These are phyloP conservation scores for Cinnamomum micranthum DNA, from an alignment of 164 flowering plant species.

Conservation along the genomic window DNA sequence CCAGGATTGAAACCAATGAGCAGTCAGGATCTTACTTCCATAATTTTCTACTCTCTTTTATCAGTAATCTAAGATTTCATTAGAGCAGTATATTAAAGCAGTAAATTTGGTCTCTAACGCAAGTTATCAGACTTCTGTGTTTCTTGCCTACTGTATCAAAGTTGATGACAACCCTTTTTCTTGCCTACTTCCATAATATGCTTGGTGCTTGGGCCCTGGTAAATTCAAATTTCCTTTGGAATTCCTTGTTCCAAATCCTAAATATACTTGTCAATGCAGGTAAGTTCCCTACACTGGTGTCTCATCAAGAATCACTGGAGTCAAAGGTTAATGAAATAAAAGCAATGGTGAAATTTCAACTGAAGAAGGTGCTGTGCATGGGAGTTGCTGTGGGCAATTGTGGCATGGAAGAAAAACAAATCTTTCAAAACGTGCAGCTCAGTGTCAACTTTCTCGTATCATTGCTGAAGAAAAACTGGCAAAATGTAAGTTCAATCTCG, in stretches of 20 bases:
- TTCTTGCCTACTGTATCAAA: too few species aligned
- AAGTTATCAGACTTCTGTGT: too few species aligned
- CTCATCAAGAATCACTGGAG: constrained; percentile 75
- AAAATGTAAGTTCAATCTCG: constrained; percentile 47
- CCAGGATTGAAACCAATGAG: too few species aligned
- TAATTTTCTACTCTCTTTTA: too few species aligned
- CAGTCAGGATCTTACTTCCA: too few species aligned
- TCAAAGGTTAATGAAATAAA: constrained; percentile 66
- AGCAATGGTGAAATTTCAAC: constrained; percentile 69
- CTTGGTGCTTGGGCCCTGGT: too few species aligned
- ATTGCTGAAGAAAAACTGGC: constrained; percentile 76
- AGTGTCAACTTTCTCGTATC: constrained; percentile 73
- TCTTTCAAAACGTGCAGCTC: constrained; percentile 71
- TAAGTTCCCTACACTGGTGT: constrained; percentile 69
- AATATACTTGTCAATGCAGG: constrained; percentile 30
- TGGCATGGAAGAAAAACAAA: constrained; percentile 74
- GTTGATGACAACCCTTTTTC: too few species aligned
- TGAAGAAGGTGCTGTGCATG: constrained; percentile 82
- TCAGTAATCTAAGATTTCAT: too few species aligned
- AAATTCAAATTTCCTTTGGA: too few species aligned
- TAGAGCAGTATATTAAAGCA: too few species aligned
- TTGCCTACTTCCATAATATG: too few species aligned
- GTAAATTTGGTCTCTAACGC: too few species aligned
- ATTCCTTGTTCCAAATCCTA: neutral
- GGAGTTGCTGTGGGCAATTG: constrained; percentile 78